Evolutionary conservation across 83 land plant genomes (phyloP), one percentile per base, ranked within the genome.

Genomic region (Picea abies): DNA sequence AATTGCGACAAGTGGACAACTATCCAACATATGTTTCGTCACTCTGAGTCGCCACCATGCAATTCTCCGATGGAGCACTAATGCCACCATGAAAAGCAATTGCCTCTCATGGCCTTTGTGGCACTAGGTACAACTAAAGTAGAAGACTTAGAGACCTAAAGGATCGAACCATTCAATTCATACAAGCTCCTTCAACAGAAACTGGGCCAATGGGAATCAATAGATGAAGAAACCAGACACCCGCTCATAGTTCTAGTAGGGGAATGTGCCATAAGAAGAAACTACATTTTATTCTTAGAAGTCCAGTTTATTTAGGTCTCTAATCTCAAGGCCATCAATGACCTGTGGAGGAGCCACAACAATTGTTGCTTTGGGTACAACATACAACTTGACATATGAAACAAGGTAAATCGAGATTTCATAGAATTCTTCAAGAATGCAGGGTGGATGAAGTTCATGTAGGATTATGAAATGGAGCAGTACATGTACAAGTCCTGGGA

Each of bases 211-310:
- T 89, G 91, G 91, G 90, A 87, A 60, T 71, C 78, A 8, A 98
- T 97, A 32, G 99, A 97, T 80, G 93, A 91, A 39, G 98, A 92
- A 62, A 97, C 99, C 20, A 89, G 99, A 83, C 88, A 95, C 69
- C 93, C 95, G 17, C 86, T 97, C 73, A 89, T 96, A 20, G 94
- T 66, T 4, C 86, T 97, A 20, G 92, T 98, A 58, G 97, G 99
- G 52, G 97, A 94, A 29, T 89, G 85, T 10, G 98, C 99, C 1
- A 82, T 81, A 32, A 92, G 89, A 81, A 84, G 99, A 15, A 97
- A 97, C 26, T 97, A 98, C 86, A 98, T 97, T 41, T 97, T 91
- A 91, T 97, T 97, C 93, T 96, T 98, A n/a, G 99, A 97, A 83
- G 95, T 92, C 4, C 87, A 95, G 87, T 97, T 95, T 93, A 93